phyloP scores from a whole-genome alignment of 2,329 filamentous ascomycete genomes.

The Aspergillus jensenii region DNA sequence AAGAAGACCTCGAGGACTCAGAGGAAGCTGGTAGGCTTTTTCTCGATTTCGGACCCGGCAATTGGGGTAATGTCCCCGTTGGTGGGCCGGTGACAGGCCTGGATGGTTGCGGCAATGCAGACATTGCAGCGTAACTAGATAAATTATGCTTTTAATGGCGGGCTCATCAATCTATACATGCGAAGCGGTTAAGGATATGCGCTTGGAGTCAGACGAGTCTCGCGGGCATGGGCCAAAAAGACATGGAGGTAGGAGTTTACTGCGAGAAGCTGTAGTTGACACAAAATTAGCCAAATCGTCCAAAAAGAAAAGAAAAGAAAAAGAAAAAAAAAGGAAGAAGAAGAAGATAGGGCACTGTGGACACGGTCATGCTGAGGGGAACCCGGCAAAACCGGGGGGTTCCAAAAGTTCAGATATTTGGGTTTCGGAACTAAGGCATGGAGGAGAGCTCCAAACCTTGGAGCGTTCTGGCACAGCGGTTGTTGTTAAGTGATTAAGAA shows the following conservation, averaged over 20 bases:
- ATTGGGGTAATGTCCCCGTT: constrained; percentile 68
- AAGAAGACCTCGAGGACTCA: constrained; percentile 45
- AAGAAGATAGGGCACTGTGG: background rate
- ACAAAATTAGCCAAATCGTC: background rate
- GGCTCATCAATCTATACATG: background rate
- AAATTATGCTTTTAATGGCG: background rate
- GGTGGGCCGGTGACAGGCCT: constrained; percentile 65
- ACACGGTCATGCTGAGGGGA: background rate
- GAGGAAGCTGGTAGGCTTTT: constrained; percentile 59
- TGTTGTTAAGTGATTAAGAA: background rate
- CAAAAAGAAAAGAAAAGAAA: too few relatives aligned
- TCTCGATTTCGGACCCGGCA: constrained; percentile 71
- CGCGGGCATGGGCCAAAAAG: background rate
- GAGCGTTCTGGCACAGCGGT: background rate
- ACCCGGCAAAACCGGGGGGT: too few relatives aligned
- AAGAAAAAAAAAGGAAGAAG: background rate
- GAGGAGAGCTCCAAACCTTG: background rate
- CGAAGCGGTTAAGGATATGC: background rate
- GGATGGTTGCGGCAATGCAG: constrained; percentile 66
- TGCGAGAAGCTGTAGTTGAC: background rate
- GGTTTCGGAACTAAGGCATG: too few relatives aligned
- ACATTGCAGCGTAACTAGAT: constrained; percentile 37
- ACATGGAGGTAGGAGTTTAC: background rate
- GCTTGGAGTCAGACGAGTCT: background rate
- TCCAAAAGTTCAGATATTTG: too few relatives aligned